Base-by-base conservation (phyloP, 805 yeast genomes). In the Starmerella sirachaensis region DNA sequence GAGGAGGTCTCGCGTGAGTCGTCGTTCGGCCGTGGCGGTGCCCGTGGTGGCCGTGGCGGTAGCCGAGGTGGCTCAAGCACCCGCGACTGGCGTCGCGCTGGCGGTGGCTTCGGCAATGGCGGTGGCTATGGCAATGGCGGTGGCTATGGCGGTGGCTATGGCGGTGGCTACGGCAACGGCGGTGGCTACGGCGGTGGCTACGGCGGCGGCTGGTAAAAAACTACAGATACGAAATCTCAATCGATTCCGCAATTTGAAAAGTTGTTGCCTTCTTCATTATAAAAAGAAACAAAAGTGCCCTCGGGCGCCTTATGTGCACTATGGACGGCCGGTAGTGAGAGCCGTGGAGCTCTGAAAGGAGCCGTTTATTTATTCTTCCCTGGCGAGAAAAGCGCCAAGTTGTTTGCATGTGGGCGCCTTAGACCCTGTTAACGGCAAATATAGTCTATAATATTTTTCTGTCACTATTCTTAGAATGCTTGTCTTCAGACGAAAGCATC, bases 1-100 rank as follows among this genome's bases (percentile, higher is more conserved):
- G 72, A 69, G 50, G 72, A 77, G 46, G 74, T 85, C 50, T 68
- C 81, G 43, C 79, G 93, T 67, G 96, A 85, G 67, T 62, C 71
- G 40, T 61, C 74, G 34, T 64, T 65, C 45, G 70, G 71, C 43
- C 61, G 75, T 45, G 55, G 66, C 16, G 72, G 75, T 47, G 65
- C 76, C 45, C 62, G 67, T 38, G 66, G 76, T 49, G 65, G 76
- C 48, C 66, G 75, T 38, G 54, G 66, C 40, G 65, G 73, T 41
- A 61, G 67, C 37, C 52, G 61, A 22, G 45, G 64, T 57, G 50
- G 59, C 44, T 52, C 57, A 19, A 45, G 55, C 22, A 49, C 57
- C 36, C 55, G 55, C 32, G 55, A 51, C 41, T 44, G 47, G 46
- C 52, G 60, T 29, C 53, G 54, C 34, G 41, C 50, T 25, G 46